Base-by-base conservation (phyloP, 306 rosid species). In the Fragaria iinumae region DNA sequence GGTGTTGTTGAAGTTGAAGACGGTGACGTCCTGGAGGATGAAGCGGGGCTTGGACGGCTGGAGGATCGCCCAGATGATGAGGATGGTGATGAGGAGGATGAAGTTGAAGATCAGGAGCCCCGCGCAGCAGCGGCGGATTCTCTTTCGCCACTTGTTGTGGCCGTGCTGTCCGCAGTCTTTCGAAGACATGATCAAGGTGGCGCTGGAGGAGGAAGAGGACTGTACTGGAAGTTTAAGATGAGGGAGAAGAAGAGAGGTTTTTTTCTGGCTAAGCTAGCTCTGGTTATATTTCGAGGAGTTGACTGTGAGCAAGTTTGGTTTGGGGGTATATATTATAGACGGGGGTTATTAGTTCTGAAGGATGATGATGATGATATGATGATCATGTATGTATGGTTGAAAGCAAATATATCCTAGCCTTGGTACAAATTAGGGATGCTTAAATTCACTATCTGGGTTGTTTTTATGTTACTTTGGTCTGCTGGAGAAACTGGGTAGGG, bases 11-110 rank as follows among this genome's bases (percentile, higher is more conserved):
- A 96, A 96, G 83, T 95, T 90, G 79, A 79, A 91, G 0, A 96
- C 90, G 80, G 99, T 93, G 83, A 85, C 90, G 82, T 96, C 99
- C 72, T 91, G 89, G 76, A 96, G 96, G 48, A 85, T 9, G 86
- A 96, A 96, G 17, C 89, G 75, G 6, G 98, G 99, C 16, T 93
- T 93, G 0, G 93, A 53, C 0, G 99, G 99, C 66, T 79, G 87
- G 11, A 96, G 90, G 29, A 87, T 44, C 3, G 93, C 93, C 98
- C 98, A 96, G 47, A 93, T 57, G 29, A 96, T 34, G 3, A 96
- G 93, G 69, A 96, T 83, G 1, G 81, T 74, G 2, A 92, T 2
- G 0, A 96, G 81, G 7, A 96, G 50, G 43, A 96, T 9, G 87
- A 96, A 79, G 69, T 72, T 76, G 80, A 96, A 85, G 67, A 91